phyloP scores from a whole-genome alignment of 73 alveolate species.

The Symbiodinium natans region DNA sequence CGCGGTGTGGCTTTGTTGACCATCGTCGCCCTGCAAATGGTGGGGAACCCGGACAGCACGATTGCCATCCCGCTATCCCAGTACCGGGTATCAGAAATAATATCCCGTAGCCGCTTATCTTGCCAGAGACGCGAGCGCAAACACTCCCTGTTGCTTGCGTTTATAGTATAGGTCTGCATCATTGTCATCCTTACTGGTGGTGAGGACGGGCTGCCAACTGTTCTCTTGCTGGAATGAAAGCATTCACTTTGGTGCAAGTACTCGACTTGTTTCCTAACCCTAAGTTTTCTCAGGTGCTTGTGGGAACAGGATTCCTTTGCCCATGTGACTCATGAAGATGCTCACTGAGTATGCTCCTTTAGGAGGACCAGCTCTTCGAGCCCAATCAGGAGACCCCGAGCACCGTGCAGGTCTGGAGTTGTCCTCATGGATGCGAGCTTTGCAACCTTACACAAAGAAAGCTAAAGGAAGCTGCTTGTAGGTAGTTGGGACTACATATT shows the following conservation, averaged over 20 bases:
- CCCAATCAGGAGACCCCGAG: neutral
- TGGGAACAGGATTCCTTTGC: too few species aligned
- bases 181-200: slow-evolving; percentile 82
- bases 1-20: slow-evolving; percentile 53
- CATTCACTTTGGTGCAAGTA: too few species aligned
- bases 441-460: too few species aligned
- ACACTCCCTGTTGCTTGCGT: too few species aligned
- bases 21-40: slow-evolving; percentile 61
- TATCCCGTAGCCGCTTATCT: neutral
- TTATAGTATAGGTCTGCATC: slow-evolving; percentile 35
- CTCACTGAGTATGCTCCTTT: too few species aligned
- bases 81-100: neutral
- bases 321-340: too few species aligned
- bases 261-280: neutral
- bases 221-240: too few species aligned
- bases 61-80: too few species aligned
- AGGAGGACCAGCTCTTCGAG: slow-evolving; percentile 9
- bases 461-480: too few species aligned
- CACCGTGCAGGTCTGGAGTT: neutral
- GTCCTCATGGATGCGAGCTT: too few species aligned
- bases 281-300: too few species aligned
- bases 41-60: neutral
- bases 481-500: too few species aligned
- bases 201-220: slow-evolving; percentile 30
- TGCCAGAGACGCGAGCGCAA: neutral